These are phyloP conservation scores for Nakaseomyces kungkrabaensis DNA, from an alignment of 1,139 yeast genomes.

Conservation along the genomic window DNA sequence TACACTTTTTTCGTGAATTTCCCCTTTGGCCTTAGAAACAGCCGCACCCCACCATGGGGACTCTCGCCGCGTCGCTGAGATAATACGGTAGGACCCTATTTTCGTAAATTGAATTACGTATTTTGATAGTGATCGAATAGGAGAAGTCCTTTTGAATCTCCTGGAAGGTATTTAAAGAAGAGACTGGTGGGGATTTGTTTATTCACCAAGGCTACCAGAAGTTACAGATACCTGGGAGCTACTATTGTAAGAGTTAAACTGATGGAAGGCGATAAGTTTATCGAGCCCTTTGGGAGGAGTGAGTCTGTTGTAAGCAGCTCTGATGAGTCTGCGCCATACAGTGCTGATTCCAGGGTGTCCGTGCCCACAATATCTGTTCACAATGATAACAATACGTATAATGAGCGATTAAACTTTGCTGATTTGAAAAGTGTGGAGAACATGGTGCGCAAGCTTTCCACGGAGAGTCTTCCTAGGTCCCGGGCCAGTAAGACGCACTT, in stretches of 20 bases:
- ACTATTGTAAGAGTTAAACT: too few relatives aligned
- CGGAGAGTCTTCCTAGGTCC: slow-evolving; percentile 11
- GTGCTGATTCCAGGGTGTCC: background rate
- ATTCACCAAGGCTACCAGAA: too few relatives aligned
- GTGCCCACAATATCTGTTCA: slow-evolving; percentile 4
- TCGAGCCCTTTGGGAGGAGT: background rate
- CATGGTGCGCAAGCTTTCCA: slow-evolving; percentile 16
- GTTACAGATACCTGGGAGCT: too few relatives aligned
- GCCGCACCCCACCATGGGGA: background rate
- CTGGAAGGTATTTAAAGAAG: too few relatives aligned
- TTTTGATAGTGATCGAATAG: too few relatives aligned
- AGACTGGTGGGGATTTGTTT: too few relatives aligned
- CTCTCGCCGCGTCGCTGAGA: background rate
- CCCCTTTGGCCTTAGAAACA: background rate
- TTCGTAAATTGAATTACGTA: too few relatives aligned
- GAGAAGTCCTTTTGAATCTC: too few relatives aligned
- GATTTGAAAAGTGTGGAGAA: slow-evolving; percentile 13
- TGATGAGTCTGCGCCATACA: background rate
- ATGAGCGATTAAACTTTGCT: slow-evolving; percentile 4
- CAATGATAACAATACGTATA: slow-evolving; percentile 5
- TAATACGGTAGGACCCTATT: background rate
- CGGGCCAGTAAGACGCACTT: slow-evolving; percentile 45
- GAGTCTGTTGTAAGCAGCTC: background rate
- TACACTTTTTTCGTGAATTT: background rate
- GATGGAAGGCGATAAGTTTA: background rate